A percentile compares a stretch with the other conserved stretches of the same genome.
Evolutionary conservation across 2,329 filamentous ascomycete species (phyloP).

Genomic region (Aureobasidium mangrovei): DNA sequence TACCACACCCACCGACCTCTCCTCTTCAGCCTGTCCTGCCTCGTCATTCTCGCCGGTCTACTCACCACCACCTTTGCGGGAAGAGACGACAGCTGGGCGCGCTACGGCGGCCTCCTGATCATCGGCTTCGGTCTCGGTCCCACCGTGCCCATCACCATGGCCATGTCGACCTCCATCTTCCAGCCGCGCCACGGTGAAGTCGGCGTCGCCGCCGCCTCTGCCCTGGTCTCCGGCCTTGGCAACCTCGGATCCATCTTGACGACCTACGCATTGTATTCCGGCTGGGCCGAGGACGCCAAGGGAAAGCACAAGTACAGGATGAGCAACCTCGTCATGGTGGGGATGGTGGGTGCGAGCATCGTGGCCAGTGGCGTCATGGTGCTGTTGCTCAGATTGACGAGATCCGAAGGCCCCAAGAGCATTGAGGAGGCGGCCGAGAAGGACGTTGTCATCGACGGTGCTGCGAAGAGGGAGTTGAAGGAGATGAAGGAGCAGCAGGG

Average conservation of each 20-base stretch:
- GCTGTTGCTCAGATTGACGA: slow-evolving; percentile 44
- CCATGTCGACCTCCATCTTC: slow-evolving; percentile 87
- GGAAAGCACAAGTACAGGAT: slow-evolving; percentile 63
- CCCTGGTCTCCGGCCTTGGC: slow-evolving; percentile 76
- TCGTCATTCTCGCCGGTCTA: slow-evolving; percentile 74
- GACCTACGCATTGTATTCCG: slow-evolving; percentile 81
- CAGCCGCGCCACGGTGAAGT: slow-evolving; percentile 83
- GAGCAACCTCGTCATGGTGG: slow-evolving; percentile 83
- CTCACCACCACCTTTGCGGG: slow-evolving; percentile 71
- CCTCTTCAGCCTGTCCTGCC: slow-evolving; percentile 69
- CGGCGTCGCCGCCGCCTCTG: slow-evolving; percentile 76
- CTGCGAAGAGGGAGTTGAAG: slow-evolving; percentile 29
- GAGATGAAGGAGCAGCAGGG: neutral
- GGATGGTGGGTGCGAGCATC: slow-evolving; percentile 72
- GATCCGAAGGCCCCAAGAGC: slow-evolving; percentile 22
- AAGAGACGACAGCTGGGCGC: slow-evolving; percentile 60
- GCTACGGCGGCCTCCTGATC: slow-evolving; percentile 81
- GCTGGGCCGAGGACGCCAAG: slow-evolving; percentile 66
- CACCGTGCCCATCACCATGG: slow-evolving; percentile 88
- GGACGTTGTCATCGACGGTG: slow-evolving; percentile 29
- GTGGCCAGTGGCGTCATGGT: slow-evolving; percentile 62
- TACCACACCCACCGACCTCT: slow-evolving; percentile 72
- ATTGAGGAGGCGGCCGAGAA: slow-evolving; percentile 15
- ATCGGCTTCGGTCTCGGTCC: slow-evolving; percentile 85
- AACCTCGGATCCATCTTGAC: slow-evolving; percentile 81